Conservation (phyloP, 2,329 filamentous ascomycete species). For the Trichoderma polysporum region DNA sequence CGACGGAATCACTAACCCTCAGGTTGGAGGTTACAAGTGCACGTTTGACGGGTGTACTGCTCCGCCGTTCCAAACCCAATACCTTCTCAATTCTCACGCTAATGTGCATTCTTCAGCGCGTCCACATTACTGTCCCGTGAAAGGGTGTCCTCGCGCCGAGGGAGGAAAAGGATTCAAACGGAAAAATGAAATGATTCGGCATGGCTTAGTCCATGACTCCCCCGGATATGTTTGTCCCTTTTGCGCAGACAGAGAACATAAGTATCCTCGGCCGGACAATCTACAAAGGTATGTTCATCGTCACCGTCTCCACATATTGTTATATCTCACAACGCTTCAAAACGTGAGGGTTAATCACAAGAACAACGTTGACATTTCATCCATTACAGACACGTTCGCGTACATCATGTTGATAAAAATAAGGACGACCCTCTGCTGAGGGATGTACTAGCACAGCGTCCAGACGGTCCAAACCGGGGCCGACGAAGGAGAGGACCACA, state of each 20-base stretch:
- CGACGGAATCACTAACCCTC: conserved; percentile 55
- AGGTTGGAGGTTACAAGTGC: conserved; percentile 58
- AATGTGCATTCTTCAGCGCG: conserved; percentile 67
- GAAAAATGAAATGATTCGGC: conserved; percentile 72
- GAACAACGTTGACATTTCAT: conserved; percentile 18
- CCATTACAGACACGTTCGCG: conserved; percentile 74
- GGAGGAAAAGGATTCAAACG: conserved; percentile 69
- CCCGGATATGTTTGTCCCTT: conserved; percentile 97
- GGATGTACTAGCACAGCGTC: conserved; percentile 80
- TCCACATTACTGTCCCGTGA: conserved; percentile 65
- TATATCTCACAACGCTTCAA: background rate
- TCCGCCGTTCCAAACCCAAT: conserved; percentile 72
- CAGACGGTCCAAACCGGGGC: conserved; percentile 79
- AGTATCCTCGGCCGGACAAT: conserved; percentile 93
- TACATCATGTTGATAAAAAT: conserved; percentile 86
- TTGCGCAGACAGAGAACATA: conserved; percentile 89
- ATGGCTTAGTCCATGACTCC: conserved; percentile 87
- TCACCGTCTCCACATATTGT: background rate
- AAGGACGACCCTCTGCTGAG: conserved; percentile 81
- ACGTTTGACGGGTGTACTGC: conserved; percentile 64
- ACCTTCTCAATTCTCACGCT: conserved; percentile 75
- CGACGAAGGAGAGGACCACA: conserved; percentile 64
- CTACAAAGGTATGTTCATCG: conserved; percentile 73
- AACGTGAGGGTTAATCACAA: background rate
- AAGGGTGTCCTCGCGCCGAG: conserved; percentile 61